Base-by-base conservation (phyloP, 1,284 basidiomycete genomes). In the Cryptococcus hybrid region DNA sequence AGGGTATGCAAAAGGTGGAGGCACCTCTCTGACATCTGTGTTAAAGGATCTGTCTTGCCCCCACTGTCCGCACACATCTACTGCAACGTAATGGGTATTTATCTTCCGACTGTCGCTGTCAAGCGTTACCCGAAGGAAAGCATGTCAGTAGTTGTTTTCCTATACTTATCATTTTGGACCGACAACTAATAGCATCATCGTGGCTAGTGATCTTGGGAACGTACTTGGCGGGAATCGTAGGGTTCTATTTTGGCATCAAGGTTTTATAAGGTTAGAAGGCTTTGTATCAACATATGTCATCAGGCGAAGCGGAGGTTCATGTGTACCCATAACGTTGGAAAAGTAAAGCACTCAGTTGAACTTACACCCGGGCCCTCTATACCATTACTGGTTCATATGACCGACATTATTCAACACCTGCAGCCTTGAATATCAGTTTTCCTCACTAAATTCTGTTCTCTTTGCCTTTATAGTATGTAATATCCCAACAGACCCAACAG, bases 1-100 rank as follows among this genome's bases (percentile, higher is more conserved):
- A 6, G 7, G 18, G 18, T 9, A n/a, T 18, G 7, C 24, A 18
- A 44, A 18, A 9, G 46, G 13, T 0, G 46, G 34, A 7, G 2
- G n/a, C 5, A 18, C 46, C 40, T 24, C 5, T 38, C n/a, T 45
- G 12, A 24, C 6, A 4, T 12, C 18, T 18, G 18, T 18, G 18
- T 18, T 18, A 18, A 18, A 18, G 78, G 74, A 7, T 75, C 74
- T 1, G 63, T 81, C 43, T 43, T 79, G 38, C 81, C 83, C 0
- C 82, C 90, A 0, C 81, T 92, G 54, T 75, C 83, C 37, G 84
- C 90, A 0, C 95, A 99, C 75, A 79, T 89, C 3, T 92, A 93
- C 70, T 98, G 95, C 80, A 99, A 99, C 72, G 72, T 89, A 47
- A 94, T 97, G 91, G 94, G 94, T 1, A 72, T 79, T 13, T 76